Evolutionary conservation across 116 monocot genomes (phyloP).

Genomic region (Cymodocea nodosa): DNA sequence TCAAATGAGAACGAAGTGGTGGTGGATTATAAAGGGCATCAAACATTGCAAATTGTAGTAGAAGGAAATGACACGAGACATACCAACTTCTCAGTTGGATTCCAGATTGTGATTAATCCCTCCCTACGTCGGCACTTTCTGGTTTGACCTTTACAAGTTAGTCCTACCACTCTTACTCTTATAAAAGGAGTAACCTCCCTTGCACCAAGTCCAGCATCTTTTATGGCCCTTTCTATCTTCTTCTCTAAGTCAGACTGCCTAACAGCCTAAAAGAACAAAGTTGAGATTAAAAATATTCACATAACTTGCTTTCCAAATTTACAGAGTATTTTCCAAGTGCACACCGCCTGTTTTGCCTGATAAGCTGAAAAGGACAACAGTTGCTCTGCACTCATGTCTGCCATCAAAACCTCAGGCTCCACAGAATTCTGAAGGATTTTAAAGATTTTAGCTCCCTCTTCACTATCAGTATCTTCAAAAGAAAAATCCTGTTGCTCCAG

Average conservation of each 20-base stretch:
- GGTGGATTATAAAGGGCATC: too few relatives aligned
- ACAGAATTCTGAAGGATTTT: constrained; percentile 64
- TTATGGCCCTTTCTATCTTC: constrained; percentile 69
- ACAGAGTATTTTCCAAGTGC: neutral
- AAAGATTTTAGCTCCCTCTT: constrained; percentile 69
- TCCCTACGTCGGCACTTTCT: constrained; percentile 27
- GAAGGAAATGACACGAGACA: neutral
- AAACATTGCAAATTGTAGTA: too few relatives aligned
- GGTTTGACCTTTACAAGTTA: constrained; percentile 29
- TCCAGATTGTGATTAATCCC: constrained; percentile 89
- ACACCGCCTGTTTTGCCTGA: constrained; percentile 62
- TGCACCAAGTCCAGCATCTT: constrained; percentile 62
- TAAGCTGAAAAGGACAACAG: constrained; percentile 54
- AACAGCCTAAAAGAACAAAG: constrained; percentile 29
- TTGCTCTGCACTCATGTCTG: constrained; percentile 85
- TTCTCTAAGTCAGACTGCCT: constrained; percentile 46
- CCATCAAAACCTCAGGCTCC: constrained; percentile 89
- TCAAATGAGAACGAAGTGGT: too few relatives aligned
- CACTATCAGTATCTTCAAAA: constrained; percentile 29
- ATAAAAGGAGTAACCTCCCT: constrained; percentile 86
- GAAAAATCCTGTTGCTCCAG: constrained; percentile 27
- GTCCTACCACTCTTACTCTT: constrained; percentile 67
- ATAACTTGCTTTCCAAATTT: neutral
- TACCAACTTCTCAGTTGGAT: constrained; percentile 82
- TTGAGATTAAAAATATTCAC: neutral